These are phyloP conservation scores for Mycena filopes DNA, from an alignment of 768 basidiomycete genomes.

Conservation along the genomic window DNA sequence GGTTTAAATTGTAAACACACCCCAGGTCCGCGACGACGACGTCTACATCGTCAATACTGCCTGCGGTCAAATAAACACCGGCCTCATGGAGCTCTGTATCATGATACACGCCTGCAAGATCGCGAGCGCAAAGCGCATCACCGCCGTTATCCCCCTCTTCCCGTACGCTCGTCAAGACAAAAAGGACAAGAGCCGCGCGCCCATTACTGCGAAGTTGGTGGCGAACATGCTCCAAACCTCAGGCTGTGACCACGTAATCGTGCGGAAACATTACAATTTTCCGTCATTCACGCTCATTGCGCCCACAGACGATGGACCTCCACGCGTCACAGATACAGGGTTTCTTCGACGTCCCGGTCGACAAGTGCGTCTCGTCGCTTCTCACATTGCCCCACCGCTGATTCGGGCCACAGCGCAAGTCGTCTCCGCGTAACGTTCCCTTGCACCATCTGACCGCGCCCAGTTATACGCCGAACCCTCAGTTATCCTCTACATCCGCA, in stretches of 20 bases:
- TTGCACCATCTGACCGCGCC: constrained; percentile 37
- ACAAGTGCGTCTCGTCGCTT: constrained; percentile 80
- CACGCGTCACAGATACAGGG: constrained; percentile 99
- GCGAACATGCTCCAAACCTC: constrained; percentile 96
- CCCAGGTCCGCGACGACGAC: constrained; percentile 91
- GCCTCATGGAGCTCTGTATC: constrained; percentile 97
- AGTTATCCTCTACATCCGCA: constrained; percentile 92
- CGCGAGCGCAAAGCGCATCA: constrained; percentile 95
- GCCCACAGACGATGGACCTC: constrained; percentile 91
- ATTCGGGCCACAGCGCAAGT: constrained; percentile 18
- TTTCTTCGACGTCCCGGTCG: constrained; percentile 99
- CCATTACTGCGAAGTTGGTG: constrained; percentile 97
- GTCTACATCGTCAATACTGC: constrained; percentile 98
- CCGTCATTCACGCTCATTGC: background rate
- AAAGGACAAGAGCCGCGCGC: constrained; percentile 98
- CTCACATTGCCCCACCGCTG: constrained; percentile 1
- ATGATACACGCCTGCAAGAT: constrained; percentile 99
- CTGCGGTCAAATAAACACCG: constrained; percentile 85
- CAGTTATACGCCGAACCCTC: constrained; percentile 96
- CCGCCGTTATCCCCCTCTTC: constrained; percentile 95
- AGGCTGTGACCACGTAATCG: constrained; percentile 96
- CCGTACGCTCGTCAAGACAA: constrained; percentile 98
- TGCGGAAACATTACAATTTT: constrained; percentile 49
- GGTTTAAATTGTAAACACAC: too few relatives aligned
- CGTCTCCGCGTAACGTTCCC: background rate